Evolutionary conservation across 140 eudicot genomes (phyloP).

Genomic region (Anethum foeniculum): DNA sequence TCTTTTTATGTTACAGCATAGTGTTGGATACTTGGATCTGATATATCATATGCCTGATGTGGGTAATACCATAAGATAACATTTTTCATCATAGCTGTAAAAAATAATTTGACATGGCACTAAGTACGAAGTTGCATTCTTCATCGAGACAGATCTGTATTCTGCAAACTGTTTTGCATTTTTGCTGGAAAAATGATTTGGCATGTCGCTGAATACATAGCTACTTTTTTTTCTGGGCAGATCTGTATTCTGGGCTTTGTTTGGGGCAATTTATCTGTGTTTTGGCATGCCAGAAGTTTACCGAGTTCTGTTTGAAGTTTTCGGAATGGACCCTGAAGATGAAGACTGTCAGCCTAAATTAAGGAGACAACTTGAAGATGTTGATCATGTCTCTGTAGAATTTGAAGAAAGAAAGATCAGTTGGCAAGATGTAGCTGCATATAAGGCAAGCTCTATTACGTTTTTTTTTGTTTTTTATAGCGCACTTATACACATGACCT

Average conservation of each 20-base stretch:
- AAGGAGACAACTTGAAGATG: slow-evolving; percentile 96
- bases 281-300: slow-evolving; percentile 97
- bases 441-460: slow-evolving; percentile 45
- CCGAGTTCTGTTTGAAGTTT: slow-evolving; percentile 93
- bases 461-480: not conserved
- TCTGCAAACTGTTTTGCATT: not conserved
- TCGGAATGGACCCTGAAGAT: slow-evolving; percentile 97
- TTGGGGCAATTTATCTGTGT: slow-evolving; percentile 93
- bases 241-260: slow-evolving; percentile 92
- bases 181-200: not conserved
- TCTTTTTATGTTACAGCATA: not conserved
- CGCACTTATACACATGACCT: not conserved
- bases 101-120: not conserved
- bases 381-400: slow-evolving; percentile 91
- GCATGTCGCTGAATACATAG: not conserved
- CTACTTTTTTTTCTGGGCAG: slow-evolving; percentile 33
- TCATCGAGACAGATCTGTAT: not conserved
- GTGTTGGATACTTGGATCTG: not conserved
- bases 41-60: not conserved
- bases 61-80: not conserved
- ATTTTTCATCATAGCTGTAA: not conserved
- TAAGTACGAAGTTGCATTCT: not conserved
- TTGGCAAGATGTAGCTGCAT: slow-evolving; percentile 96
- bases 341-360: slow-evolving; percentile 90
- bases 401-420: slow-evolving; percentile 74